Evolutionary conservation across 306 rosid genomes (phyloP).

Genomic region (Chamaecrista fasciculata): DNA sequence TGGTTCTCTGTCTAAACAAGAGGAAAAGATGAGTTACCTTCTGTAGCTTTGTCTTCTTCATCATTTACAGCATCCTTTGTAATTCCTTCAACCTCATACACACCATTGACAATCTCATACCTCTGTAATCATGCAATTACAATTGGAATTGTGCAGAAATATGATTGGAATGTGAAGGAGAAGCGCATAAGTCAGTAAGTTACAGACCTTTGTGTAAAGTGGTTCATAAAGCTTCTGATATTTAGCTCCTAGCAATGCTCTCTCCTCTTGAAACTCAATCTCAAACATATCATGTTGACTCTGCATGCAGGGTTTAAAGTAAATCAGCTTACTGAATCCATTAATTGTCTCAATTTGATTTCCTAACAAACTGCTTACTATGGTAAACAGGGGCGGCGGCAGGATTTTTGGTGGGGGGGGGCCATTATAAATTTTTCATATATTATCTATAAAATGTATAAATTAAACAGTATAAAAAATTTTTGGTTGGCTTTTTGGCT

Average conservation of each 20-base stretch:
- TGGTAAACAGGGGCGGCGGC: too few relatives aligned
- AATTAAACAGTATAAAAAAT: too few relatives aligned
- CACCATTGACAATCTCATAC: slow-evolving; percentile 66
- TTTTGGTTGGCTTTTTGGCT: too few relatives aligned
- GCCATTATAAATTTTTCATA: too few relatives aligned
- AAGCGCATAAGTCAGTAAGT: not conserved
- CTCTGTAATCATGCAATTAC: slow-evolving; percentile 46
- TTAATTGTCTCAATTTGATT: too few relatives aligned
- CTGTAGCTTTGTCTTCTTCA: slow-evolving; percentile 35
- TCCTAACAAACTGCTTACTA: too few relatives aligned
- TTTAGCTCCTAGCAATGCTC: slow-evolving; percentile 42
- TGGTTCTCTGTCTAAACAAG: slow-evolving; percentile 35
- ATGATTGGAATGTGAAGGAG: slow-evolving; percentile 17
- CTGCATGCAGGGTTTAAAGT: too few relatives aligned
- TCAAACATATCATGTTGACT: slow-evolving; percentile 33
- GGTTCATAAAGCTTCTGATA: slow-evolving; percentile 46
- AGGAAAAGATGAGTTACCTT: not conserved
- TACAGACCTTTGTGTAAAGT: slow-evolving; percentile 43
- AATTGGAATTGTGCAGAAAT: not conserved
- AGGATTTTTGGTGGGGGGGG: too few relatives aligned
- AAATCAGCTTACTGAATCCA: too few relatives aligned
- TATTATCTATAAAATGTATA: too few relatives aligned
- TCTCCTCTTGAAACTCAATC: slow-evolving; percentile 41
- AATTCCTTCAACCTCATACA: slow-evolving; percentile 59
- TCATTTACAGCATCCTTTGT: slow-evolving; percentile 33